These are phyloP conservation scores for Hygrophorus pudorinus DNA, from an alignment of 768 basidiomycete genomes.

Conservation along the genomic window DNA sequence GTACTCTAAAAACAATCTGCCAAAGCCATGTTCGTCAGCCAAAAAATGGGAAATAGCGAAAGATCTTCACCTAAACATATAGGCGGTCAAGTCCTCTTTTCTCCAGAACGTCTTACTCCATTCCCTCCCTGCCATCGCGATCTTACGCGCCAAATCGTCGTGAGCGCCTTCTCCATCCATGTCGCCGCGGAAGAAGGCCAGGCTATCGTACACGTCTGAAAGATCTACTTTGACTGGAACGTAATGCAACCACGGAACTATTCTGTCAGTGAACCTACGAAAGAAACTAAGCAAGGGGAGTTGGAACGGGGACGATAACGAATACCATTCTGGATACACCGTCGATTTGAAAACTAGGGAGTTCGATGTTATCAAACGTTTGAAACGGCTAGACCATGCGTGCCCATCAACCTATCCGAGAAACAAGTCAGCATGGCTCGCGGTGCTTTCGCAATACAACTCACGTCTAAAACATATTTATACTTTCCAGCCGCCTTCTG, in stretches of 20 bases:
- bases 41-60: not conserved
- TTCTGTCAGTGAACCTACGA: slow-evolving; percentile 42
- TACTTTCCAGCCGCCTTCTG: slow-evolving; percentile 42
- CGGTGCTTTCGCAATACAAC: slow-evolving; percentile 11
- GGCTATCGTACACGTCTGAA: slow-evolving; percentile 57
- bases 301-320: not conserved
- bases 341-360: slow-evolving; percentile 61
- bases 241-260: slow-evolving; percentile 67
- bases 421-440: not conserved
- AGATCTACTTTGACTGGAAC: slow-evolving; percentile 59
- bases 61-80: slow-evolving; percentile 31
- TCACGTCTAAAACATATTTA: slow-evolving; percentile 52
- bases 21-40: not conserved
- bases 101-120: slow-evolving; percentile 41
- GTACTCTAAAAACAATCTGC: slow-evolving; percentile 35
- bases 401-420: slow-evolving; percentile 43
- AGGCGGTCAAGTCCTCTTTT: slow-evolving; percentile 35
- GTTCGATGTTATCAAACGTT: slow-evolving; percentile 51
- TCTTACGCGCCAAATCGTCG: slow-evolving; percentile 45
- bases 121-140: slow-evolving; percentile 34
- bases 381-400: slow-evolving; percentile 66
- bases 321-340: slow-evolving; percentile 64
- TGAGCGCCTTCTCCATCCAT: slow-evolving; percentile 47
- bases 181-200: slow-evolving; percentile 66
- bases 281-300: not conserved